Conservation (phyloP, 352 stramenopile genomes). For the Pythium dissimile region DNA sequence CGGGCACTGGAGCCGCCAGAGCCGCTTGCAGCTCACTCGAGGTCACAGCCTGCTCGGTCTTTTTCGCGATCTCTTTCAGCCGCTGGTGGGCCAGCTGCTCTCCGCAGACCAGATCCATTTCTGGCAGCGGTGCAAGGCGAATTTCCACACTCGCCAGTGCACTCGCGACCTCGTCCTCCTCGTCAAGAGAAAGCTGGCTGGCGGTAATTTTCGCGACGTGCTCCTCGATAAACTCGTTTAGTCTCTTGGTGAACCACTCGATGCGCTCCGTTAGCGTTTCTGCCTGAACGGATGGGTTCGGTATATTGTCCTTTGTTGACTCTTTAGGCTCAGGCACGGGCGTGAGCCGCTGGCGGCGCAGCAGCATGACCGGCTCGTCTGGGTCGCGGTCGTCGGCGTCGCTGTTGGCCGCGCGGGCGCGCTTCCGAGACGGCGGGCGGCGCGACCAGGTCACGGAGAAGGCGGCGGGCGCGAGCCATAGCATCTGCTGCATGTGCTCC, state of each 20-base stretch:
- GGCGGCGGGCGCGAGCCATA: conserved; percentile 45
- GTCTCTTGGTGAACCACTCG: conserved; percentile 31
- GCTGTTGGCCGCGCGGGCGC: not conserved
- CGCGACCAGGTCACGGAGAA: conserved; percentile 40
- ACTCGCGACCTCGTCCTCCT: conserved; percentile 23
- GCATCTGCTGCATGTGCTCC: conserved; percentile 53
- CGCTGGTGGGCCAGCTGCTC: conserved; percentile 2
- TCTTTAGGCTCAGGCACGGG: not conserved
- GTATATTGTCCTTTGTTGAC: not conserved
- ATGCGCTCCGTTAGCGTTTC: conserved; percentile 52
- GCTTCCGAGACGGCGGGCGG: conserved; percentile 12
- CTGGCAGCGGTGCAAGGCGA: conserved; percentile 7
- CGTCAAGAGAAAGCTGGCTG: not conserved
- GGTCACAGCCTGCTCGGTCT: conserved; percentile 6
- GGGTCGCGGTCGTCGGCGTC: conserved; percentile 33
- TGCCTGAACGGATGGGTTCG: not conserved
- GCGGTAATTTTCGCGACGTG: not conserved
- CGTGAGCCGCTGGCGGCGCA: conserved; percentile 47
- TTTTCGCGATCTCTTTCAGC: conserved; percentile 13
- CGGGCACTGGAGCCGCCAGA: conserved; percentile 58
- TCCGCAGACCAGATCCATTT: conserved; percentile 16
- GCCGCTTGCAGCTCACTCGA: conserved; percentile 36
- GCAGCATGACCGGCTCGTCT: conserved; percentile 41
- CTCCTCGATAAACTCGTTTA: conserved; percentile 31
- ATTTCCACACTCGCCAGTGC: conserved; percentile 34